These are phyloP conservation scores for Euphorbia peplus DNA, from an alignment of 345 rosid genomes.

Conservation along the genomic window DNA sequence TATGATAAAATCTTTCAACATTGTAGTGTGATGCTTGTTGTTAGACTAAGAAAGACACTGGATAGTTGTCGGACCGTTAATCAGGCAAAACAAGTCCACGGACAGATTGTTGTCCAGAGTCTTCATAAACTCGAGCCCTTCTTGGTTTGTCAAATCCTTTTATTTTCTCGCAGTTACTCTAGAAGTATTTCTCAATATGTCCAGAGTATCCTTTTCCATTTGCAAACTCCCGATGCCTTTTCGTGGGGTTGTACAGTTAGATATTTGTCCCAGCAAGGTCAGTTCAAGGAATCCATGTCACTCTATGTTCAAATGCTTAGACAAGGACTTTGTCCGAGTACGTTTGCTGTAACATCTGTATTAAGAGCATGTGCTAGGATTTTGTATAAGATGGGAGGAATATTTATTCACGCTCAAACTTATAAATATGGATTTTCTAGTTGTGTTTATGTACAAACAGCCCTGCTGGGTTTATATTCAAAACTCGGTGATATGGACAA, in stretches of 20 bases:
- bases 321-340: constrained; percentile 43
- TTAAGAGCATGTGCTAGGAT: constrained; percentile 58
- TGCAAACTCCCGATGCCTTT: constrained; percentile 37
- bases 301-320: constrained; percentile 49
- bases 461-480: constrained; percentile 58
- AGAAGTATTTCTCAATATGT: constrained; percentile 36
- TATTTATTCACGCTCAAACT: constrained; percentile 50
- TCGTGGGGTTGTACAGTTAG: constrained; percentile 62
- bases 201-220: constrained; percentile 35
- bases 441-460: constrained; percentile 69
- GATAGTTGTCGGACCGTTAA: constrained; percentile 22
- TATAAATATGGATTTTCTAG: constrained; percentile 46
- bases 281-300: constrained; percentile 45
- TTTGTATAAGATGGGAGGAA: constrained; percentile 32
- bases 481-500: constrained; percentile 46
- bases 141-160: constrained; percentile 46
- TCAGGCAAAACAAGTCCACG: constrained; percentile 54
- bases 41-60: constrained; percentile 20
- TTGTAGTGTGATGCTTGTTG: constrained; percentile 1
- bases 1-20: background rate
- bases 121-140: constrained; percentile 39
- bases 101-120: constrained; percentile 38
- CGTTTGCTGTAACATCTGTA: constrained; percentile 60
- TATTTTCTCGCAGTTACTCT: constrained; percentile 35
- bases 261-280: constrained; percentile 52